A percentile compares a stretch with the other conserved stretches of the same genome.
phyloP scores from a whole-genome alignment of 805 yeast species.

The Zygotorulaspora chibaensis region DNA sequence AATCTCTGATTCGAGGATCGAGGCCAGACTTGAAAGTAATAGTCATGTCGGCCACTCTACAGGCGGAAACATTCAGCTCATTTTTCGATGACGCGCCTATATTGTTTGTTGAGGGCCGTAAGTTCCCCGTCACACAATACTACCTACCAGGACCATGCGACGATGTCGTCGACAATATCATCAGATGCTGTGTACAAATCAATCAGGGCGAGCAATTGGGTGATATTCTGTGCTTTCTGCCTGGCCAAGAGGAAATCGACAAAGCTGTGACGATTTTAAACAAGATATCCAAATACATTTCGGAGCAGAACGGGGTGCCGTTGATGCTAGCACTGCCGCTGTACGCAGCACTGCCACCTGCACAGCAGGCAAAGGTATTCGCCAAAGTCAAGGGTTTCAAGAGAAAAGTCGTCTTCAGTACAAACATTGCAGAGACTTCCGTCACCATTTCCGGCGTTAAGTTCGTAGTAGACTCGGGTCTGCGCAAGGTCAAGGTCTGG shows the following conservation, averaged over 20 bases:
- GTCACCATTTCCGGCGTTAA: conserved; percentile 92
- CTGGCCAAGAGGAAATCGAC: conserved; percentile 98
- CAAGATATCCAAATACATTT: conserved; percentile 58
- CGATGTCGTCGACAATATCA: conserved; percentile 77
- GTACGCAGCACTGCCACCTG: conserved; percentile 90
- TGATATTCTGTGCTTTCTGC: conserved; percentile 85
- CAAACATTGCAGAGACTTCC: conserved; percentile 97
- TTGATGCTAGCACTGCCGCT: conserved; percentile 72
- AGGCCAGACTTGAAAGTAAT: conserved; percentile 62
- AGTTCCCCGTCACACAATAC: conserved; percentile 72
- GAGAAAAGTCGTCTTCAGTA: conserved; percentile 84
- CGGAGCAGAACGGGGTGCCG: conserved; percentile 61
- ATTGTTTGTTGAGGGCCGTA: conserved; percentile 82
- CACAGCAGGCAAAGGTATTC: conserved; percentile 78
- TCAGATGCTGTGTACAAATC: conserved; percentile 70
- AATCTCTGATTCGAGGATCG: conserved; percentile 49
- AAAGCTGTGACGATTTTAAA: conserved; percentile 62
- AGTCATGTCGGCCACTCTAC: conserved; percentile 95
- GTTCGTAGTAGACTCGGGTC: conserved; percentile 88
- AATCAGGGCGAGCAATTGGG: conserved; percentile 76
- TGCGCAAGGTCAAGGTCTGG: conserved; percentile 93
- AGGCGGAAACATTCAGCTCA: conserved; percentile 72
- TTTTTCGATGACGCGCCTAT: conserved; percentile 83
- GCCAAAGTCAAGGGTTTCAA: conserved; percentile 55
- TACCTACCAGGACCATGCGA: conserved; percentile 63